Evolutionary conservation across 176 grass and related monocot species (phyloP).

Genomic region (Otatea glauca): DNA sequence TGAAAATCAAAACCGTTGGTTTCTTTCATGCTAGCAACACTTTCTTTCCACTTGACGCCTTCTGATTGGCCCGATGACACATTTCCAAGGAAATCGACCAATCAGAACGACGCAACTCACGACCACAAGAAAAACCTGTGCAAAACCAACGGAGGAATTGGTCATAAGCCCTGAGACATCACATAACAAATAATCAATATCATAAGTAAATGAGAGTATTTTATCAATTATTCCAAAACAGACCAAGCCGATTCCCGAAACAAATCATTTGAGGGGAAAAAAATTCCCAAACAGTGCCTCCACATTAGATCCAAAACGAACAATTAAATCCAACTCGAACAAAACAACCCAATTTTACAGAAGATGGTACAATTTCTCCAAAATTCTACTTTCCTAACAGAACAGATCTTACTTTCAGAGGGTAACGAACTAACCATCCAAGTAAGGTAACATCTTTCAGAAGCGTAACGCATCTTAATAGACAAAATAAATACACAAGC

Average conservation of each 20-base stretch:
- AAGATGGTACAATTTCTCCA: background rate
- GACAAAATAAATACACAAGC: constrained; percentile 1
- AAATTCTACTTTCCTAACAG: background rate
- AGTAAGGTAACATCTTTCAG: background rate
- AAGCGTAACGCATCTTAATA: background rate
- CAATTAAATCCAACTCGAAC: background rate
- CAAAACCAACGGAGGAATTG: background rate
- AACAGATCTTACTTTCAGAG: background rate
- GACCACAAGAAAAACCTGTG: background rate
- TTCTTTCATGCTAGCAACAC: background rate
- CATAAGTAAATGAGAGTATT: too few relatives aligned
- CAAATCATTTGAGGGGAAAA: background rate
- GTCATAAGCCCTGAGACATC: too few relatives aligned
- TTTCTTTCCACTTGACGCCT: background rate
- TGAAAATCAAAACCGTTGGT: constrained; percentile 4
- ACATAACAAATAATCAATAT: too few relatives aligned
- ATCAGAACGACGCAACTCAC: constrained; percentile 11
- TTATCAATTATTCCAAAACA: too few relatives aligned
- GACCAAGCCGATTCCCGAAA: background rate
- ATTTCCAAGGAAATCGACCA: constrained; percentile 21
- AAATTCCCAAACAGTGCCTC: background rate
- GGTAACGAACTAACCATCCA: background rate
- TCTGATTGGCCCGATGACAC: constrained; percentile 46
- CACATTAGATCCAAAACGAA: background rate
- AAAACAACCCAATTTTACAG: background rate